A percentile compares a stretch with the other conserved stretches of the same genome.
These are phyloP conservation scores for Sporothrix mexicana DNA, from an alignment of 2,329 filamentous ascomycete genomes.

Conservation along the genomic window DNA sequence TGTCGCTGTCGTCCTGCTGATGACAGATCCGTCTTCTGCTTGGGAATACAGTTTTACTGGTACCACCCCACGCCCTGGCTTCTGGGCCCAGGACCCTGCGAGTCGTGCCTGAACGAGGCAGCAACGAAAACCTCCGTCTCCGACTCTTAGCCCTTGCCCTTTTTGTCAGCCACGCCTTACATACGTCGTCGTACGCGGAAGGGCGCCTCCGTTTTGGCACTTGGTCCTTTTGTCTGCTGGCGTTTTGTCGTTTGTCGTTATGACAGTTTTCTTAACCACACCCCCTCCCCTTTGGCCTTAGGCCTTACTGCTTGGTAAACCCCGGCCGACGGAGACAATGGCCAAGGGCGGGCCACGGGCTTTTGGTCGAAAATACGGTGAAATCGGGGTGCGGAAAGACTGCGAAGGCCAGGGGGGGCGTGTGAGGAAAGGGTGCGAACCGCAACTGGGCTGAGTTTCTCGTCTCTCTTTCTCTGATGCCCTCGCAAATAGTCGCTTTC, in stretches of 20 bases:
- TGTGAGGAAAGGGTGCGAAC: slow-evolving; percentile 26
- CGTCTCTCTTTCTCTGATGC: background rate
- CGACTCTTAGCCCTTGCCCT: slow-evolving; percentile 11
- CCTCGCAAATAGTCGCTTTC: slow-evolving; percentile 26
- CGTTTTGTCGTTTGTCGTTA: too few relatives aligned
- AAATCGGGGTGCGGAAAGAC: slow-evolving; percentile 31
- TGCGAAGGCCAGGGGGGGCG: slow-evolving; percentile 19
- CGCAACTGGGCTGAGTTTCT: slow-evolving; percentile 10
- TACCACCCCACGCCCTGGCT: background rate
- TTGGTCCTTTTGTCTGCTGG: too few relatives aligned
- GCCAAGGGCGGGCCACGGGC: background rate
- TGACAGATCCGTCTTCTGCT: slow-evolving; percentile 25
- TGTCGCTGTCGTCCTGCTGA: slow-evolving; percentile 17
- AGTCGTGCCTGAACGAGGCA: slow-evolving; percentile 20
- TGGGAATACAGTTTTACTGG: slow-evolving; percentile 21
- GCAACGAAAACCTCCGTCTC: slow-evolving; percentile 11
- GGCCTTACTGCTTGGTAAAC: slow-evolving; percentile 33
- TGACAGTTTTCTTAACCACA: slow-evolving; percentile 25
- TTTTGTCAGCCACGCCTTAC: slow-evolving; percentile 14
- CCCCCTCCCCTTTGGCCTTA: slow-evolving; percentile 27
- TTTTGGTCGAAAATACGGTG: slow-evolving; percentile 36
- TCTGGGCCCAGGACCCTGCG: background rate
- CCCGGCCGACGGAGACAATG: slow-evolving; percentile 33
- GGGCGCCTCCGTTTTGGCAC: too few relatives aligned
- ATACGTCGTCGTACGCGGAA: too few relatives aligned